Conservation (phyloP, 176 grass and related monocot species). For the Themeda triandra region DNA sequence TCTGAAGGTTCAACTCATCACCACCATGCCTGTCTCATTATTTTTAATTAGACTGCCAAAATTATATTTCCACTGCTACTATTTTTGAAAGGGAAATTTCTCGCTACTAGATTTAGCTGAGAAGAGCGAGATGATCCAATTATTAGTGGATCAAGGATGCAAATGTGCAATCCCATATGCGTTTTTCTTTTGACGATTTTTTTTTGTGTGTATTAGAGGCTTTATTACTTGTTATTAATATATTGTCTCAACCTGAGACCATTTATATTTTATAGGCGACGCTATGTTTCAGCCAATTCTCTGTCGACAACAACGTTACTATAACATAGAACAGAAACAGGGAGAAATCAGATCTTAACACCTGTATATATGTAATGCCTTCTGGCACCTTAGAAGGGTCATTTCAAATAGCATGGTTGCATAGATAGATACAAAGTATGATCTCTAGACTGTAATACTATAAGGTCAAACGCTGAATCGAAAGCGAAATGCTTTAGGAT, state of each 20-base stretch:
- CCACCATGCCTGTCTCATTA: neutral
- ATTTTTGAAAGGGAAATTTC: too few species aligned
- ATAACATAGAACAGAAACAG: neutral
- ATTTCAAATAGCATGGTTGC: neutral
- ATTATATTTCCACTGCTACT: neutral
- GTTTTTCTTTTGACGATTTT: neutral
- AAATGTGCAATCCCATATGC: neutral
- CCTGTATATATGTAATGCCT: too few species aligned
- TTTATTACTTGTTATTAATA: neutral
- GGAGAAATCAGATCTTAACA: too few species aligned
- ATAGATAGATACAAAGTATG: neutral
- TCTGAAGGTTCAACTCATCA: neutral
- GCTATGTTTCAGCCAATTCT: neutral
- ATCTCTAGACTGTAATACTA: too few species aligned
- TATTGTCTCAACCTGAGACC: neutral
- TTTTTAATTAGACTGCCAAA: too few species aligned
- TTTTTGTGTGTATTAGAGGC: neutral
- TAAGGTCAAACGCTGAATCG: too few species aligned
- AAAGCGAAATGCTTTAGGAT: neutral
- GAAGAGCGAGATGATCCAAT: neutral
- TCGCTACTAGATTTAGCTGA: neutral
- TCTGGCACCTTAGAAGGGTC: neutral
- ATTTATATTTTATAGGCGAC: neutral
- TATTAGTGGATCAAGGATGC: slow-evolving; percentile 28
- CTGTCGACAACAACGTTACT: neutral